Evolutionary conservation across 176 grass and related monocot species (phyloP), one percentile per base, ranked within the genome.

Genomic region (Rhipidocladum racemiflorum): DNA sequence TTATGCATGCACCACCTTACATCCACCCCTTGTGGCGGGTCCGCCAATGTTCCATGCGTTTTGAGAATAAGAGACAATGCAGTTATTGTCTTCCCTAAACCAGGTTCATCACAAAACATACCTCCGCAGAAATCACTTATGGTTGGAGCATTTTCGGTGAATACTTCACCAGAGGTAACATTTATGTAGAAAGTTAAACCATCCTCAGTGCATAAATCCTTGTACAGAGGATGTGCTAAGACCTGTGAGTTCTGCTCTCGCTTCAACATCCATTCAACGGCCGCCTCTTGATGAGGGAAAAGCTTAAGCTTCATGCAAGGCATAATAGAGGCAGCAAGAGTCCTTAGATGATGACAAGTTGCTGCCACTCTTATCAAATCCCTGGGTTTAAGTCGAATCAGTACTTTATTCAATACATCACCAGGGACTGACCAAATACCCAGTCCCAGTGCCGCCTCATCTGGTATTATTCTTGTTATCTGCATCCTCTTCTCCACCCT

Each of bases 91-190:
- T 98, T 98, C 30, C 96, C 96, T 87, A 98, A 86, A 61, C 96
- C 96, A 73, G 96, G 96, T 91, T 98, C 96, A 72, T 98, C 92
- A 86, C 96, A 98, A 83, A 98, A 98, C 89, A 98, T 93, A 70
- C 96, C 90, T 82, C 96, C 96, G 30, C 72, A 81, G 44, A 95
- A 98, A 85, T 98, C 92, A 76, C 77, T 85, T 72, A 93, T 74
- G 21, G 80, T 82, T 24, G 96, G 92, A 73, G 82, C 85, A 71
- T 60, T 78, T 61, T 85, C 87, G 1, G 85, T 88, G 48, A 49
- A 76, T 84, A 98, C 81, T 78, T 95, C 85, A 84, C 88, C 92
- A 51, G 96, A 90, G 82, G 87, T 80, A 76, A 84, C 82, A 89
- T 98, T 94, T 80, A 98, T 83, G 54, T 90, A 91, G 29, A 95